Evolutionary conservation across 192 early-diverging fungal genomes (phyloP), one percentile per base, ranked within the genome.

Genomic region (Podila verticillata): DNA sequence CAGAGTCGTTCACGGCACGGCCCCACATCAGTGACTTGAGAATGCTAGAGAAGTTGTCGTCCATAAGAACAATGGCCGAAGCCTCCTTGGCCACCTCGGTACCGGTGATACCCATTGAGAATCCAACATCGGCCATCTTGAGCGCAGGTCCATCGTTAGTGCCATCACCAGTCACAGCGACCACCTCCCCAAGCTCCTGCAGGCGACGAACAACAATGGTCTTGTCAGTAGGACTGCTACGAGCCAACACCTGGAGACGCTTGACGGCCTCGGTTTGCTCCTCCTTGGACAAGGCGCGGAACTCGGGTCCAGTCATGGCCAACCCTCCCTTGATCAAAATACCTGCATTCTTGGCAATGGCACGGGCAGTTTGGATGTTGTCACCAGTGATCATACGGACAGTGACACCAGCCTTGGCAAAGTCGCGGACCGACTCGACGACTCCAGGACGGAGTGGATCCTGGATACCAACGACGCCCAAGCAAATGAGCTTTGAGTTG

Each of bases 341-440:
- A 62, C 95, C 95, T 56, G 95, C 93, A 31, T 93, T 89, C 61
- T 82, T 87, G 57, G 95, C 97, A 84, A 99, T 99, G 10, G 96
- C 94, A 26, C 88, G 87, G 7, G 97, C 97, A 22, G 97, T 98
- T 54, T 90, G 90, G 35, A 95, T 79, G 86, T 96, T 89, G 87
- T 98, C 90, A 64, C 91, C 90, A 17, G 90, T 93, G 66, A 96
- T 95, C 95, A 98, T 98, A 39, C 95, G 90, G 29, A 98, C 94
- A 66, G 89, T 86, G 29, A 98, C 93, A 69, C 96, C 95, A 48
- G 95, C 95, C 62, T 84, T 84, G 66, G 91, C 87, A 79, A 96
- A 98, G 44, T 79, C 74, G 22, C 84, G 80, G 22, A 98, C 94
- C 61, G 94, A 90, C 79, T 93, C 87, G n/a, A 88, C 84, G 9